Evolutionary conservation across 2,329 filamentous ascomycete genomes (phyloP).

Genomic region (Trichophaea hybrida): DNA sequence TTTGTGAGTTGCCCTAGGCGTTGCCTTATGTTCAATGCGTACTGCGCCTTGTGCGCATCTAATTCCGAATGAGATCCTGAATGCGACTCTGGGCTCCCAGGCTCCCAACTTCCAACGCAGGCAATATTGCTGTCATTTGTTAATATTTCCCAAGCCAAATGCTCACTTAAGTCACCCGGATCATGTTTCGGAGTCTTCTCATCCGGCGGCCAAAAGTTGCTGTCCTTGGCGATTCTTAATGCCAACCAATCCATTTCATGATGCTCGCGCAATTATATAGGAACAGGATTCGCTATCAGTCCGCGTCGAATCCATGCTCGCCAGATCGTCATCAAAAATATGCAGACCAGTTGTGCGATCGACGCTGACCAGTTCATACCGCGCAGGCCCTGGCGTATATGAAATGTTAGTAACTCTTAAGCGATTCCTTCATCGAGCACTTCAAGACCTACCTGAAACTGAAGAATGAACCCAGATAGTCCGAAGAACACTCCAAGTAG

Average conservation of each 20-base stretch:
- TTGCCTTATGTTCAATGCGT: not conserved
- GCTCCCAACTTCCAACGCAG: not conserved
- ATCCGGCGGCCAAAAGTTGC: no score
- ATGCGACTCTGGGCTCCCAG: not conserved
- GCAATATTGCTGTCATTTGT: not conserved
- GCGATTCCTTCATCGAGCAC: no score
- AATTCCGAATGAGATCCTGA: not conserved
- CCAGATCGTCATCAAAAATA: slow-evolving; percentile 11
- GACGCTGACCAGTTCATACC: slow-evolving; percentile 20
- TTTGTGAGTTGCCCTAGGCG: not conserved
- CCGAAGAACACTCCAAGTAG: not conserved
- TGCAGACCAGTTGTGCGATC: slow-evolving; percentile 18
- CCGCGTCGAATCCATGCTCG: slow-evolving; percentile 19
- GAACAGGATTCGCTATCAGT: slow-evolving; percentile 6
- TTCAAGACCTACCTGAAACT: not conserved
- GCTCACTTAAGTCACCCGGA: not conserved
- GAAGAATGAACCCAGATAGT: not conserved
- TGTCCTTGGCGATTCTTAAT: slow-evolving; percentile 10
- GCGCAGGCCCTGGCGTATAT: slow-evolving; percentile 8
- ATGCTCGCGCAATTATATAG: slow-evolving; percentile 2
- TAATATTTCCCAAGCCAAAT: no score
- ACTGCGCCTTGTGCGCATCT: not conserved
- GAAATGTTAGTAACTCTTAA: no score
- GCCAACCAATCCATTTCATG: slow-evolving; percentile 18
- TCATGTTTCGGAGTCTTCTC: not conserved